A percentile compares a stretch with the other conserved stretches of the same genome.
phyloP scores from a whole-genome alignment of 2,329 filamentous ascomycete species.

The Trichocomaceae sp. region DNA sequence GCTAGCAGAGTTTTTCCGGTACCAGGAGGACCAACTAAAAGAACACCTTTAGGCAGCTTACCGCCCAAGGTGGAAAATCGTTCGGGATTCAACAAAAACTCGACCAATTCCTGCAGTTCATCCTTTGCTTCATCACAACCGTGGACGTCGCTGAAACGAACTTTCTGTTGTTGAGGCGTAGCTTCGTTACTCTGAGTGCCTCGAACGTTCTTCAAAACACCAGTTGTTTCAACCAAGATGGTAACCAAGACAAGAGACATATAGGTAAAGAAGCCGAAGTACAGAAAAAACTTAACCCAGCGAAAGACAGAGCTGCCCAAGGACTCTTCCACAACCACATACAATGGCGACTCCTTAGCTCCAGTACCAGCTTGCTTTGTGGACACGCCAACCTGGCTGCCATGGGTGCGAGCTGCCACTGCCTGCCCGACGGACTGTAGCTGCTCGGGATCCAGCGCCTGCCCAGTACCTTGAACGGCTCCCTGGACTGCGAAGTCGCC shows the following conservation, averaged over 20 bases:
- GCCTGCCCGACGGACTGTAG: conserved; percentile 76
- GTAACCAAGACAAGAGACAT: conserved; percentile 72
- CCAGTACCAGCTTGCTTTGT: conserved; percentile 53
- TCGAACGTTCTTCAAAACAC: conserved; percentile 70
- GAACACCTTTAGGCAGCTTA: conserved; percentile 92
- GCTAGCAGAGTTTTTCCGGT: conserved; percentile 96
- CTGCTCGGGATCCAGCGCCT: conserved; percentile 52
- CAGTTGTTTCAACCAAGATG: conserved; percentile 73
- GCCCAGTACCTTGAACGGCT: conserved; percentile 18
- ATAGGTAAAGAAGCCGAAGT: conserved; percentile 73
- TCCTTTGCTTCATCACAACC: conserved; percentile 98
- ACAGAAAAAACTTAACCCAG: conserved; percentile 80
- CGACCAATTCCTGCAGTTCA: conserved; percentile 91
- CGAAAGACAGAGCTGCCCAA: conserved; percentile 72
- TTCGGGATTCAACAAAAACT: conserved; percentile 89
- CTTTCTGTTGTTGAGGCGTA: conserved; percentile 85
- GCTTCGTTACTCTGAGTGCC: conserved; percentile 71
- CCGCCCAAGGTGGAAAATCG: conserved; percentile 91
- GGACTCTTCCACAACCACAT: conserved; percentile 92
- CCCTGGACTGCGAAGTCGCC: conserved; percentile 30
- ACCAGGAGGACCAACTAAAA: conserved; percentile 90
- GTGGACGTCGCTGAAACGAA: conserved; percentile 87
- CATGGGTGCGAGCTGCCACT: conserved; percentile 63
- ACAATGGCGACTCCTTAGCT: conserved; percentile 75
- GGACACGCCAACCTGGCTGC: conserved; percentile 55